Conservation (phyloP, 495 filamentous ascomycete species). For the Elasticomyces elasticus region DNA sequence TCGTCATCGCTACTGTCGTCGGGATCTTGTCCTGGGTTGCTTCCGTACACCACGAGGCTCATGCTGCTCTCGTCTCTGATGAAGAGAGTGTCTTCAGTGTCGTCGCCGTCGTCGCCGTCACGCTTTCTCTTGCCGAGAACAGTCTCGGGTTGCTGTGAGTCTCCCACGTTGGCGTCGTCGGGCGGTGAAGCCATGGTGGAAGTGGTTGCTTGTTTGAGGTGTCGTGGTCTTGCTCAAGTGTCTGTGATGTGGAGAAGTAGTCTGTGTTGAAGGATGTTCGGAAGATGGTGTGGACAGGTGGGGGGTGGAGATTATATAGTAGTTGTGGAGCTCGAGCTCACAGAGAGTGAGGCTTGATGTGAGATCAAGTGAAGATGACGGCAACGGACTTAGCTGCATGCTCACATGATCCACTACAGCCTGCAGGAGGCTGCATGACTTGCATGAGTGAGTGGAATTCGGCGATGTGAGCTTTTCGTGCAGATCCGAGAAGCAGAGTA, state of each 20-base stretch:
- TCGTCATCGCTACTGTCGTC: conserved; percentile 4
- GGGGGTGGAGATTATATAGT: background rate
- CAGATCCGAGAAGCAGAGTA: too few species aligned
- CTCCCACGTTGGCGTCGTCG: background rate
- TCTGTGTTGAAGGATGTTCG: background rate
- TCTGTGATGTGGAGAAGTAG: background rate
- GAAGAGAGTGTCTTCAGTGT: background rate
- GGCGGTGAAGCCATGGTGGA: background rate
- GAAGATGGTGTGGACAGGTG: background rate
- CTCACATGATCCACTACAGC: background rate
- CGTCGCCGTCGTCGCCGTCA: background rate
- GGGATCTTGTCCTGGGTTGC: background rate
- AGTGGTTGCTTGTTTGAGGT: background rate
- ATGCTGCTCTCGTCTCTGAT: background rate
- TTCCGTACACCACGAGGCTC: background rate
- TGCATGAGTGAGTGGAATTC: too few species aligned
- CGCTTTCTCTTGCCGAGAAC: background rate
- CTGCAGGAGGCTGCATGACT: background rate
- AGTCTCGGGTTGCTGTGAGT: background rate
- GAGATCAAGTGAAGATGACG: background rate
- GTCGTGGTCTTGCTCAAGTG: background rate
- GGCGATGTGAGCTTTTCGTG: background rate
- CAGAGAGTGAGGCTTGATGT: background rate
- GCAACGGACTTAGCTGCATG: background rate
- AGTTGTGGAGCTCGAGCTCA: background rate